These are phyloP conservation scores for Diospyros lotus DNA, from an alignment of 148 eudicot species.

Conservation along the genomic window DNA sequence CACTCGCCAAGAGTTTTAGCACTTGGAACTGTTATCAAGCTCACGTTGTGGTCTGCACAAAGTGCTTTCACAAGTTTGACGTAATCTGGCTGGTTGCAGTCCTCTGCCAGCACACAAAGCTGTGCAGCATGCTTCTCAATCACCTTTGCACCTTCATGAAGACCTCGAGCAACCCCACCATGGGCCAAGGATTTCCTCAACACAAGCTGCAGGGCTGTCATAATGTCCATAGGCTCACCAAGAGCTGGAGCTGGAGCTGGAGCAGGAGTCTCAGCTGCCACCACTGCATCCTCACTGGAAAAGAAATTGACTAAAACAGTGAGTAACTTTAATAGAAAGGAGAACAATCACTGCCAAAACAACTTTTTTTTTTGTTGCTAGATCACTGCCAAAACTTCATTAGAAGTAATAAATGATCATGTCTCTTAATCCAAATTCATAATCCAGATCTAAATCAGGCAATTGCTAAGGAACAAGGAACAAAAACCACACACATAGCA, in stretches of 20 bases:
- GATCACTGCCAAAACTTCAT: too few species aligned
- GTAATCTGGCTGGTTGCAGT: slow-evolving; percentile 42
- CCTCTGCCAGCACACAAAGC: slow-evolving; percentile 45
- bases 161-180: slow-evolving; percentile 36
- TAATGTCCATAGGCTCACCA: slow-evolving; percentile 36
- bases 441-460: too few species aligned
- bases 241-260: slow-evolving; percentile 32
- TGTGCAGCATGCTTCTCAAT: slow-evolving; percentile 44
- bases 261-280: slow-evolving; percentile 7
- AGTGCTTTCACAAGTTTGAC: slow-evolving; percentile 37
- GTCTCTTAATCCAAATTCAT: too few species aligned
- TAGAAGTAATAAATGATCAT: too few species aligned
- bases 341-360: too few species aligned
- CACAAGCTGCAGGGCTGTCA: slow-evolving; percentile 40
- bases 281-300: background rate
- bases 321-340: too few species aligned
- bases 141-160: slow-evolving; percentile 41
- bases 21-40: slow-evolving; percentile 32
- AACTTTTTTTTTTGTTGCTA: too few species aligned
- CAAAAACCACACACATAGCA: too few species aligned
- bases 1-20: slow-evolving; percentile 46
- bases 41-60: slow-evolving; percentile 41
- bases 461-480: too few species aligned
- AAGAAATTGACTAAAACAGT: too few species aligned
- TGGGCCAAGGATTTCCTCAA: slow-evolving; percentile 34